These are phyloP conservation scores for Cytospora chrysosperma DNA, from an alignment of 2,329 filamentous ascomycete genomes.

Conservation along the genomic window DNA sequence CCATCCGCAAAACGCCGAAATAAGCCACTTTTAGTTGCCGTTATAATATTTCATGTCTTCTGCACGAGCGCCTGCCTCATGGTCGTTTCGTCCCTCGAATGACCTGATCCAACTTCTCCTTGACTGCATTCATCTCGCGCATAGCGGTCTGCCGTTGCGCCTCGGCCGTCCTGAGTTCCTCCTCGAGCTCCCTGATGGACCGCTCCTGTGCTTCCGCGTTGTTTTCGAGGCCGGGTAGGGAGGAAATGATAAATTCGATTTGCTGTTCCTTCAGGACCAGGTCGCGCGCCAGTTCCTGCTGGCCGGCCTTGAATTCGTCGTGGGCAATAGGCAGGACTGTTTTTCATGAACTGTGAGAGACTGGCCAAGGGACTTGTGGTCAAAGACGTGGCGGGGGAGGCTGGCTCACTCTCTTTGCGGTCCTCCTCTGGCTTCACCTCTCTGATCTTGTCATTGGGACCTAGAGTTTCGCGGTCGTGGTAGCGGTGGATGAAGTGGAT, in stretches of 20 bases:
- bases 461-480: slow-evolving; percentile 63
- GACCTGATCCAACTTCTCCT: slow-evolving; percentile 59
- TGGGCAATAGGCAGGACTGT: slow-evolving; percentile 59
- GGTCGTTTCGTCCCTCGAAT: slow-evolving; percentile 60
- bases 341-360: not conserved
- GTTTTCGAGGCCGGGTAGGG: slow-evolving; percentile 73
- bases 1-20: slow-evolving; percentile 11
- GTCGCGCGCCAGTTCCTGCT: slow-evolving; percentile 73
- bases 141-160: slow-evolving; percentile 61
- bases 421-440: slow-evolving; percentile 55
- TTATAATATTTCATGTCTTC: not conserved
- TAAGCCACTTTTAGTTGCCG: not conserved
- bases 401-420: slow-evolving; percentile 49
- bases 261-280: slow-evolving; percentile 79
- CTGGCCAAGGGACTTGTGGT: no score
- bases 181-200: slow-evolving; percentile 63
- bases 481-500: slow-evolving; percentile 66
- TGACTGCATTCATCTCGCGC: slow-evolving; percentile 61
- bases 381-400: not conserved
- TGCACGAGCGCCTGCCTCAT: slow-evolving; percentile 34
- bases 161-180: slow-evolving; percentile 63
- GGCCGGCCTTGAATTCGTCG: slow-evolving; percentile 64
- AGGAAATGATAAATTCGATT: slow-evolving; percentile 74
- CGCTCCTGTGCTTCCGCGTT: slow-evolving; percentile 75
- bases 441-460: slow-evolving; percentile 57